Percentiles rank a stretch among this genome's conserved stretches.
Evolutionary conservation across 441 rosid genomes (phyloP).

Genomic region (Populus tomentosa): DNA sequence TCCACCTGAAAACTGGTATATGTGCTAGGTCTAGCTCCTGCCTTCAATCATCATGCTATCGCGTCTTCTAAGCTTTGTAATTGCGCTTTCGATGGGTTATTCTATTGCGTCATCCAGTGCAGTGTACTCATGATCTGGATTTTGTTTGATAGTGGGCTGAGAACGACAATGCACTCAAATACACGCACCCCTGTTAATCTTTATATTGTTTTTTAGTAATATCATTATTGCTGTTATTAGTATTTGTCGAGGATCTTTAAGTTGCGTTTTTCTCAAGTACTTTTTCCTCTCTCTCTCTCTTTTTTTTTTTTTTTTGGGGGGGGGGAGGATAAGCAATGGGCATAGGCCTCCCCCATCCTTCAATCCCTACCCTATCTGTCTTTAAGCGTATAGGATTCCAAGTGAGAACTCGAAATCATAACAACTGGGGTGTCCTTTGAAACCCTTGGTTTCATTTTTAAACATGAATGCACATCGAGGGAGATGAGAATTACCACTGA

Average conservation of each 20-base stretch:
- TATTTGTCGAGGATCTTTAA: not conserved
- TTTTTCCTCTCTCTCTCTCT: accelerated
- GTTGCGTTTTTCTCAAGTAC: not conserved
- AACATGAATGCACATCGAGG: too few species aligned
- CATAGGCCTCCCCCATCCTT: not conserved
- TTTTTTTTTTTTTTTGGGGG: accelerated
- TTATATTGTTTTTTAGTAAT: not conserved
- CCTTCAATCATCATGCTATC: not conserved
- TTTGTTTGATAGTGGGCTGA: not conserved
- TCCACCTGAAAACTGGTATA: slow-evolving; percentile 1
- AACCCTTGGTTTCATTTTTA: too few species aligned
- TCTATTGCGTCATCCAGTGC: not conserved
- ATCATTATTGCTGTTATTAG: not conserved
- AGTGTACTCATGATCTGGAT: not conserved
- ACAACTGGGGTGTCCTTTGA: too few species aligned
- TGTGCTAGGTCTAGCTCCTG: not conserved
- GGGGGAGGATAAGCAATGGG: not conserved
- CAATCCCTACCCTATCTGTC: not conserved
- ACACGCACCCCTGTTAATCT: not conserved
- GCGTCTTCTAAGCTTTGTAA: not conserved
- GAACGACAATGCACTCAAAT: not conserved
- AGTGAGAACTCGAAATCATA: not conserved
- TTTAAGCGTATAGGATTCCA: not conserved
- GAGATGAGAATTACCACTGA: too few species aligned
- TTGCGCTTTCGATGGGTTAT: not conserved